Base-by-base conservation (phyloP, 2,329 filamentous ascomycete species). In the Zymoseptoria ardabiliae region DNA sequence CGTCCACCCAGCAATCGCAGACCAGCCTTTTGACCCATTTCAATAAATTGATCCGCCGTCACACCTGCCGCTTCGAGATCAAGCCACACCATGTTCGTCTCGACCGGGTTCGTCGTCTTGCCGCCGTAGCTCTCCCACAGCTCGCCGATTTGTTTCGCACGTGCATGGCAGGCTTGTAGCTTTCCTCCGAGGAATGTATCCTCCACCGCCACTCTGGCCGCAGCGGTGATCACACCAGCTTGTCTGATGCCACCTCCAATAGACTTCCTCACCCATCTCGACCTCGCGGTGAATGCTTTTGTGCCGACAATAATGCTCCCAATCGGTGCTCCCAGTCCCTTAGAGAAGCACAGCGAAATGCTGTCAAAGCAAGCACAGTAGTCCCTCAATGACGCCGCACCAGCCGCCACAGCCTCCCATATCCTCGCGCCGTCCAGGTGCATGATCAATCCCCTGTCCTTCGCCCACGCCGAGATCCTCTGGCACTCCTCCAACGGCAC, bases 61-160 rank as follows among this genome's bases (percentile, higher is more conserved):
- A 86, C 71, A 0, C 83, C 82, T 10, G 83, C 81, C 1, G 81
- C 80, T 28, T 84, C 81, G 17, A 94, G 76, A 72, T 95, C 87
- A 59, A 95, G 70, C 90, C 90, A 96, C 35, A 90, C 84, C 89
- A 96, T 95, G 75, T 96, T 96, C n/a, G 91, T 95, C 70, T 96
- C 86, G 1, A 89, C 86, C 0, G 88, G 87, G 60, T 86, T 79
- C 20, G 80, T 74, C 58, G 91, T 74, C 73, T 82, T 84, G 1
- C 90, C 91, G 4, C 90, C 90, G 55, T 86, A 77, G 17, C 75
- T 76, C 4, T 78, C 81, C 91, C 91, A 96, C 64, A 88, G 73
- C 30, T 78, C 75, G 23, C 81, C 85, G 22, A 92, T 78, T 66
- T 77, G 77, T 72, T 81, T 81, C 2, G 89, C 88, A 28, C 81